Conservation (phyloP, 768 basidiomycete genomes). For the Amanita molliuscula region DNA sequence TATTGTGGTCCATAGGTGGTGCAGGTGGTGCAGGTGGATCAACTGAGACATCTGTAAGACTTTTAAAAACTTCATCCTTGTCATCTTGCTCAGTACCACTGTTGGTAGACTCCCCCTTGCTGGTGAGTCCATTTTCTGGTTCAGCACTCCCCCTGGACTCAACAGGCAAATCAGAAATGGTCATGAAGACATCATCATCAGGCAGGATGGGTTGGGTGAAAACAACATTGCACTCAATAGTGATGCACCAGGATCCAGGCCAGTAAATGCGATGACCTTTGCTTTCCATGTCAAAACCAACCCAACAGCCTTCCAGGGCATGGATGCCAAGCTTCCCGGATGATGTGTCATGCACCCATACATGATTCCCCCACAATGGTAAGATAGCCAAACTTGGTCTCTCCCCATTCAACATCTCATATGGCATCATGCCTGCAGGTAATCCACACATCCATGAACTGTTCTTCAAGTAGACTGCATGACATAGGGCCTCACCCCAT, state of each 20-base stretch:
- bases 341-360: constrained; percentile 8
- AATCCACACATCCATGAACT: constrained; percentile 16
- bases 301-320: neutral
- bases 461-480: too few species aligned
- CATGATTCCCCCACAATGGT: constrained; percentile 15
- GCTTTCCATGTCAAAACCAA: neutral
- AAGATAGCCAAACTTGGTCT: constrained; percentile 15
- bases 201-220: neutral
- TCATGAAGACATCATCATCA: too few species aligned
- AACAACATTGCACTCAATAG: neutral
- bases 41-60: too few species aligned
- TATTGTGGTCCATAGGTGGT: too few species aligned
- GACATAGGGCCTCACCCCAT: too few species aligned
- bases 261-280: neutral
- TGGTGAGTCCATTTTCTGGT: neutral
- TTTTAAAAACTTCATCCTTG: too few species aligned
- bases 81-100: too few species aligned
- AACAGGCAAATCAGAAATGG: too few species aligned
- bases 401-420: constrained; percentile 10
- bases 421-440: constrained; percentile 14
- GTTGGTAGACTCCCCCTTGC: too few species aligned
- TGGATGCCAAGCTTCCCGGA: too few species aligned
- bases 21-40: too few species aligned
- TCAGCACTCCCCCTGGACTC: neutral
- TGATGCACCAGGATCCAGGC: neutral